Evolutionary conservation across 768 basidiomycete species (phyloP).

Genomic region (Agrocybe praecox): DNA sequence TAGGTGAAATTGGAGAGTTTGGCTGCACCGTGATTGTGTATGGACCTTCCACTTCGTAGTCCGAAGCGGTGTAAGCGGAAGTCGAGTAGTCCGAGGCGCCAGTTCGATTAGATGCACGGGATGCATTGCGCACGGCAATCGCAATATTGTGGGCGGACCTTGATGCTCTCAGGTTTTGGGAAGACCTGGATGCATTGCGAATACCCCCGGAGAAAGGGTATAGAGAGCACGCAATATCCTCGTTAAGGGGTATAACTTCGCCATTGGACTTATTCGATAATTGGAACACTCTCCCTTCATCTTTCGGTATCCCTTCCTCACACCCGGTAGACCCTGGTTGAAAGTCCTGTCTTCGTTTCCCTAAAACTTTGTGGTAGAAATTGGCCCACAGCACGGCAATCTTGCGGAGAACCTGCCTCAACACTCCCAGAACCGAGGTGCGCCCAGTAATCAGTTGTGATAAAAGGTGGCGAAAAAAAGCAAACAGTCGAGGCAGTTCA

Average conservation of each 20-base stretch:
- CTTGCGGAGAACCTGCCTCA: not conserved
- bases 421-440: not conserved
- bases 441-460: not conserved
- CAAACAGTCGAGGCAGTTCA: not conserved
- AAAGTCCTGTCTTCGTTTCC: not conserved
- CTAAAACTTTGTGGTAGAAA: not conserved
- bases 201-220: constrained; percentile 21
- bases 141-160: constrained; percentile 13
- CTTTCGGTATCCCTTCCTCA: not conserved
- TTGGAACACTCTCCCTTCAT: not conserved
- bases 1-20: not conserved
- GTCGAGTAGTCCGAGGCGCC: not conserved
- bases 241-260: not conserved
- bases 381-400: not conserved
- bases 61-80: not conserved
- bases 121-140: constrained; percentile 7
- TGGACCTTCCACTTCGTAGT: not conserved
- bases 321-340: too few relatives aligned
- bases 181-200: constrained; percentile 23
- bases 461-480: not conserved
- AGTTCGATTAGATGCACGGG: not conserved
- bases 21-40: not conserved
- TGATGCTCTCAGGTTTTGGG: constrained; percentile 18
- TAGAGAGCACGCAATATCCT: constrained; percentile 16
- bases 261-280: not conserved